These are phyloP conservation scores for Sordariomycetes sp. DNA, from an alignment of 2,329 filamentous ascomycete genomes.

Conservation along the genomic window DNA sequence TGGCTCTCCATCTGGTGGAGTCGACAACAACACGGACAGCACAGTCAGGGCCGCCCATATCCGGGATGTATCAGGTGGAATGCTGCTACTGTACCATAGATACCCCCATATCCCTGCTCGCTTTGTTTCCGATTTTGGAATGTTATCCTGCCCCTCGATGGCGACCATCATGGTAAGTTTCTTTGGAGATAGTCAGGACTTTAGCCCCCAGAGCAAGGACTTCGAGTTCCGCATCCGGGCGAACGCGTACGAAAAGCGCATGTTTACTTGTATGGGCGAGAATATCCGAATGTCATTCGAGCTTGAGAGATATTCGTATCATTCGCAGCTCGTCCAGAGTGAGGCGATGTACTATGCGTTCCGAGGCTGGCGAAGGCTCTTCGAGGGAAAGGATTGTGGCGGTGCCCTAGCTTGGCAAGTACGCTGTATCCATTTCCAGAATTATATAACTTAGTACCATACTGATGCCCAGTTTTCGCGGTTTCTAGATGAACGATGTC, in stretches of 20 bases:
- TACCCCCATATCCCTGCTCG: constrained; percentile 57
- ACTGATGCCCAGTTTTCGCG: no score
- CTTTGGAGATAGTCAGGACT: constrained; percentile 47
- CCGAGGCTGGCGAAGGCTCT: constrained; percentile 61
- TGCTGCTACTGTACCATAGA: constrained; percentile 56
- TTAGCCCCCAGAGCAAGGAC: constrained; percentile 71
- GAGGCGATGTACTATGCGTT: constrained; percentile 54
- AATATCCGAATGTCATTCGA: constrained; percentile 60
- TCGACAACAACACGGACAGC: constrained; percentile 41
- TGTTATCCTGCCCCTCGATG: constrained; percentile 50
- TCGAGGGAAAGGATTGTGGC: constrained; percentile 63
- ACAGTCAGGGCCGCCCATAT: constrained; percentile 70
- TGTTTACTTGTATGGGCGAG: constrained; percentile 81
- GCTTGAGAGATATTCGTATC: constrained; percentile 58
- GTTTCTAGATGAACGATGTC: constrained; percentile 55
- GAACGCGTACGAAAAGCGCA: constrained; percentile 70
- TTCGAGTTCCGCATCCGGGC: constrained; percentile 96
- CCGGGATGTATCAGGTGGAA: constrained; percentile 69
- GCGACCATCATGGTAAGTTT: constrained; percentile 59
- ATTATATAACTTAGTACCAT: no score
- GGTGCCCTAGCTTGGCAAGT: constrained; percentile 68
- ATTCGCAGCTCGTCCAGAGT: constrained; percentile 55
- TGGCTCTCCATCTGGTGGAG: constrained; percentile 55
- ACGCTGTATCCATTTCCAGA: not conserved
- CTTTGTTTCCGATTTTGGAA: constrained; percentile 73